These are phyloP conservation scores for Microthyrium microscopicum DNA, from an alignment of 2,329 filamentous ascomycete species.

Conservation along the genomic window DNA sequence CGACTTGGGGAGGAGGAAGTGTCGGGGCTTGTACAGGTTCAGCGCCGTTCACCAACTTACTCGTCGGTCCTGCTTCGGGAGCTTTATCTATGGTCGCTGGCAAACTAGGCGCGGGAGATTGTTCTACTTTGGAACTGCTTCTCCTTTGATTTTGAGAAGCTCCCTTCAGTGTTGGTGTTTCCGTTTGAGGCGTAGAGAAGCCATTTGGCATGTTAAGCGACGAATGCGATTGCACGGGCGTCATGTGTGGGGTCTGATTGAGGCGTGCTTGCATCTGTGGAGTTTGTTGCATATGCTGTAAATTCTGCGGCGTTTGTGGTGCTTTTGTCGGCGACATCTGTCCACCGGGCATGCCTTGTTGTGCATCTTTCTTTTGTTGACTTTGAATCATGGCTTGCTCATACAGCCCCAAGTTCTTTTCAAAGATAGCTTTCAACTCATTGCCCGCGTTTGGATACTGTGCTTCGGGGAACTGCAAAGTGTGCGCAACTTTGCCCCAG, in stretches of 20 bases:
- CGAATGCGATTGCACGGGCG: conserved; percentile 29
- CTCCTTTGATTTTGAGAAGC: no score
- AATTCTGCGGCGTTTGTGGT: conserved; percentile 9
- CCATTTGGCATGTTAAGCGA: conserved; percentile 29
- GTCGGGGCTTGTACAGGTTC: conserved; percentile 3
- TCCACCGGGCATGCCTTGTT: conserved; percentile 16
- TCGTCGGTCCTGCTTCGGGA: no score
- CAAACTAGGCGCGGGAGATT: no score
- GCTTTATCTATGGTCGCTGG: no score
- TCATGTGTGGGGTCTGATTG: conserved; percentile 21
- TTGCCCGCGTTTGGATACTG: conserved; percentile 45
- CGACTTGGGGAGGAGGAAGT: not conserved
- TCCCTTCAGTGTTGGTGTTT: no score
- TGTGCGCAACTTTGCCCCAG: conserved; percentile 56
- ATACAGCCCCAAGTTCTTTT: conserved; percentile 59
- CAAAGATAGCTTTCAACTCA: conserved; percentile 57
- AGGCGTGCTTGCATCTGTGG: conserved; percentile 23
- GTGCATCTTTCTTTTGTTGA: conserved; percentile 15
- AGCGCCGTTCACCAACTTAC: no score
- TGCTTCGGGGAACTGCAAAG: conserved; percentile 24
- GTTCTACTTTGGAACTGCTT: no score
- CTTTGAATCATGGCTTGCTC: conserved; percentile 48
- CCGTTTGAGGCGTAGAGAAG: conserved; percentile 27
- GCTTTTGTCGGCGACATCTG: conserved; percentile 15
- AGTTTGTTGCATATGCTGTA: conserved; percentile 3